Evolutionary conservation across 2,329 filamentous ascomycete genomes (phyloP).

Genomic region (Sporothrix schenckii): DNA sequence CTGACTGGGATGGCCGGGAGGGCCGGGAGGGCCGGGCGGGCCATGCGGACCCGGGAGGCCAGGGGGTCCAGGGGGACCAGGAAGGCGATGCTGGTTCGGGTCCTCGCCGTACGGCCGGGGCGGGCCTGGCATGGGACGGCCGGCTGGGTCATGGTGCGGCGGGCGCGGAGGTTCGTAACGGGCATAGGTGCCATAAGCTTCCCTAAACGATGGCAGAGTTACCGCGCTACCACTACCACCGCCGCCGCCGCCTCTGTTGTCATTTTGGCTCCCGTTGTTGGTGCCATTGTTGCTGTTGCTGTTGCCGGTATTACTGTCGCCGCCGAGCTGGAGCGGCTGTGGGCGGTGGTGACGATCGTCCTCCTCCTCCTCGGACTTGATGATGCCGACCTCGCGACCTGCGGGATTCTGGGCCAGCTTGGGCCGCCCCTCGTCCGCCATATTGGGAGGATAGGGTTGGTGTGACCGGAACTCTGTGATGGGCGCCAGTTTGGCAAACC

Average conservation of each 20-base stretch:
- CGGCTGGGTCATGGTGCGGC: constrained; percentile 24
- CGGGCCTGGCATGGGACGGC: constrained; percentile 31
- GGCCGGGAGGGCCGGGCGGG: constrained; percentile 46
- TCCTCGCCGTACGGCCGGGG: constrained; percentile 43
- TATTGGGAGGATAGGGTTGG: constrained; percentile 30
- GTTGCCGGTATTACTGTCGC: neutral
- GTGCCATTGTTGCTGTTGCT: neutral
- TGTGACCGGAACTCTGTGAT: constrained; percentile 30
- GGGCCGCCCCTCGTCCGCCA: constrained; percentile 36
- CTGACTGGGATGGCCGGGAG: constrained; percentile 4
- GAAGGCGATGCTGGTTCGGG: constrained; percentile 44
- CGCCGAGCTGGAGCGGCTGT: constrained; percentile 25
- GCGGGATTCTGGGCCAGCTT: constrained; percentile 32
- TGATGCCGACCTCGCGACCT: constrained; percentile 29
- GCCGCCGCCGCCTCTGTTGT: neutral
- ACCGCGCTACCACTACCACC: constrained; percentile 31
- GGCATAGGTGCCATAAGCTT: constrained; percentile 33
- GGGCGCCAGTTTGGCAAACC: constrained; percentile 35
- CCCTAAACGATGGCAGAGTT: constrained; percentile 35
- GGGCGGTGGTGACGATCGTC: constrained; percentile 32
- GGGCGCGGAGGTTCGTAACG: constrained; percentile 27
- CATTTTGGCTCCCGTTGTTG: neutral
- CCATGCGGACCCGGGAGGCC: constrained; percentile 46
- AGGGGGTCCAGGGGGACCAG: constrained; percentile 54
- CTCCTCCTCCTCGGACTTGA: constrained; percentile 34